Evolutionary conservation across 192 early-diverging fungal species (phyloP), one percentile per base, ranked within the genome.

Genomic region (Coemansia sp.): DNA sequence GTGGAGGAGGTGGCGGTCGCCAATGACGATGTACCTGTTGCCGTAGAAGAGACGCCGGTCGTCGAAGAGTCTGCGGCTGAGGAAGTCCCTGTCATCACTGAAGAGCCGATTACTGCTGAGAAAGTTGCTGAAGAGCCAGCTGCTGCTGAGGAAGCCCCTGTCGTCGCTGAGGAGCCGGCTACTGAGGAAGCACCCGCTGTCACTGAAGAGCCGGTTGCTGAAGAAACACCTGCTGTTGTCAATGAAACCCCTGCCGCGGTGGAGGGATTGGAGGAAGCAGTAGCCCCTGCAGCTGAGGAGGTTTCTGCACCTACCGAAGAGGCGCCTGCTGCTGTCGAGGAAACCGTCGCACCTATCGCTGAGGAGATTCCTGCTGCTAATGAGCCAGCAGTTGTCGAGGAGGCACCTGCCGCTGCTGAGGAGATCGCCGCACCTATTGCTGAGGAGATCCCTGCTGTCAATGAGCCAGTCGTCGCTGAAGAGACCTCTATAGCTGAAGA

Each of bases 31-130:
- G 34, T 11, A 11, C 34, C 34, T 36, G 4, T 11, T 11, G 34
- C 34, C 34, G 34, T 11, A 36, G 34, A 61, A 20, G 65, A 60
- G 14, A 58, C 42, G 10, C 31, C 30, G 9, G 13, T 52, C 6
- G 15, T 59, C 14, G 59, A 31, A 30, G 54, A n/a, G 7, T 33
- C 40, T 17, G 52, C 50, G 9, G 61, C 34, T 36, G 34, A 36
- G 34, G 34, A 36, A 11, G 34, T 11, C 13, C 34, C 34, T 36
- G 34, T 36, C 34, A 11, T 36, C 13, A 11, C 7, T 11, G 34
- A 36, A 36, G 33, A 3, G 9, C 33, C 33, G 33, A 9, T 9
- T 9, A 9, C 9, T 34, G 33, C 33, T 40, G 19, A 57, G 5
- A n/a, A 4, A 5, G 25, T 31, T 15, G 15, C n/a, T 22, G 37